These are phyloP conservation scores for Clonostachys rhizophaga DNA, from an alignment of 2,329 filamentous ascomycete genomes.

Conservation along the genomic window DNA sequence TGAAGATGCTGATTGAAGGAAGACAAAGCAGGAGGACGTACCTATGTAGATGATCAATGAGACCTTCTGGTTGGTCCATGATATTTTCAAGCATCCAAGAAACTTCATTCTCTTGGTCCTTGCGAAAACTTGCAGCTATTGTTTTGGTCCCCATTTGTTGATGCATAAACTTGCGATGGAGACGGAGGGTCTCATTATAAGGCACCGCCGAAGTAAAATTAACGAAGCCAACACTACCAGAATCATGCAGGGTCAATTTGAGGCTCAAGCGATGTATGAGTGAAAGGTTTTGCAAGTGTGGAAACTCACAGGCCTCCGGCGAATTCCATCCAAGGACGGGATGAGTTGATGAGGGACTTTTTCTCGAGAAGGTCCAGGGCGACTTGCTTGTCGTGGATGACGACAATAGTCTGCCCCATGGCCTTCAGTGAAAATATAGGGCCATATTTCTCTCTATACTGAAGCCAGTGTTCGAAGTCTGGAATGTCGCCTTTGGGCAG, in stretches of 20 bases:
- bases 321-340: slow-evolving; percentile 1
- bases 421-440: slow-evolving; percentile 13
- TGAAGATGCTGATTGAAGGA: too few relatives aligned
- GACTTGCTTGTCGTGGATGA: slow-evolving; percentile 29
- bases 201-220: slow-evolving; percentile 9
- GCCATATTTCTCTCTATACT: slow-evolving; percentile 24
- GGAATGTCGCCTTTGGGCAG: slow-evolving; percentile 24
- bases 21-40: background rate
- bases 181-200: slow-evolving; percentile 13
- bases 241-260: too few relatives aligned
- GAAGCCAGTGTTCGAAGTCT: slow-evolving; percentile 25
- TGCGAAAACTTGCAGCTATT: slow-evolving; percentile 8
- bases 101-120: slow-evolving; percentile 5
- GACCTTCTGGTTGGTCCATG: slow-evolving; percentile 3
- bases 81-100: slow-evolving; percentile 4
- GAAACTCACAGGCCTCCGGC: too few relatives aligned
- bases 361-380: slow-evolving; percentile 26
- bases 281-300: too few relatives aligned
- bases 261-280: too few relatives aligned
- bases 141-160: slow-evolving; percentile 18
- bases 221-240: slow-evolving; percentile 10
- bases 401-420: slow-evolving; percentile 26
- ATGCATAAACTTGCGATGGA: slow-evolving; percentile 16
- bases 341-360: slow-evolving; percentile 11
- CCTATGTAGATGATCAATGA: slow-evolving; percentile 7